Evolutionary conservation across 345 rosid species (phyloP).

Genomic region (Euphorbia tirucalli): DNA sequence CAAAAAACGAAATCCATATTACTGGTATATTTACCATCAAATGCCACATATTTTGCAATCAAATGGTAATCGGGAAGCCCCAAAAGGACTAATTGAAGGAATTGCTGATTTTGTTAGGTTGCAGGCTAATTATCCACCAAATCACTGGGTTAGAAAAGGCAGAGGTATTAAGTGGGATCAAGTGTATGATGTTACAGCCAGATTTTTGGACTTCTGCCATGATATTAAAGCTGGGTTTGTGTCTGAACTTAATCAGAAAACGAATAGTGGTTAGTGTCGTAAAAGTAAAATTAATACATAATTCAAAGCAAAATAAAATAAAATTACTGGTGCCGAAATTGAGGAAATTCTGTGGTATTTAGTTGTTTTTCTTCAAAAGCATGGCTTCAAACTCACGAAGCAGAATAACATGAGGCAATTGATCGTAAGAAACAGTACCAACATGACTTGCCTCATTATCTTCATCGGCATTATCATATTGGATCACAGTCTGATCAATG

Average conservation of each 20-base stretch:
- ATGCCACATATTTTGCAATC: slow-evolving; percentile 70
- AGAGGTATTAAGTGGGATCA: slow-evolving; percentile 65
- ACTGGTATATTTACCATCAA: too few relatives aligned
- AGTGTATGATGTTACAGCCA: slow-evolving; percentile 60
- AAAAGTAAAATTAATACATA: too few relatives aligned
- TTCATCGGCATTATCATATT: too few relatives aligned
- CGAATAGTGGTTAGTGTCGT: slow-evolving; percentile 40
- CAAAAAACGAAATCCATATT: slow-evolving; percentile 19
- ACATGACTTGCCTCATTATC: too few relatives aligned
- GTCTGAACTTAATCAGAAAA: slow-evolving; percentile 59
- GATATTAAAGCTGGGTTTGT: slow-evolving; percentile 53
- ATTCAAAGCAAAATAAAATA: too few relatives aligned
- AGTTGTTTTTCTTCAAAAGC: too few relatives aligned
- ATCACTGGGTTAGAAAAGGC: slow-evolving; percentile 61
- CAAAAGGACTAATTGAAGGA: slow-evolving; percentile 49
- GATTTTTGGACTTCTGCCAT: slow-evolving; percentile 62
- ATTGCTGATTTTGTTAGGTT: slow-evolving; percentile 70
- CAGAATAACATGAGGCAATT: too few relatives aligned
- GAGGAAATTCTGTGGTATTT: too few relatives aligned
- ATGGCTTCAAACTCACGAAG: too few relatives aligned
- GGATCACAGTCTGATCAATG: too few relatives aligned
- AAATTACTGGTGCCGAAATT: too few relatives aligned
- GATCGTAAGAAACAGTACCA: too few relatives aligned
- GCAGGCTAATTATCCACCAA: slow-evolving; percentile 42
- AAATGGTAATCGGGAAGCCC: slow-evolving; percentile 48